Evolutionary conservation across 2,329 filamentous ascomycete species (phyloP), one percentile per base, ranked within the genome.

Genomic region (Venturia nashicola): DNA sequence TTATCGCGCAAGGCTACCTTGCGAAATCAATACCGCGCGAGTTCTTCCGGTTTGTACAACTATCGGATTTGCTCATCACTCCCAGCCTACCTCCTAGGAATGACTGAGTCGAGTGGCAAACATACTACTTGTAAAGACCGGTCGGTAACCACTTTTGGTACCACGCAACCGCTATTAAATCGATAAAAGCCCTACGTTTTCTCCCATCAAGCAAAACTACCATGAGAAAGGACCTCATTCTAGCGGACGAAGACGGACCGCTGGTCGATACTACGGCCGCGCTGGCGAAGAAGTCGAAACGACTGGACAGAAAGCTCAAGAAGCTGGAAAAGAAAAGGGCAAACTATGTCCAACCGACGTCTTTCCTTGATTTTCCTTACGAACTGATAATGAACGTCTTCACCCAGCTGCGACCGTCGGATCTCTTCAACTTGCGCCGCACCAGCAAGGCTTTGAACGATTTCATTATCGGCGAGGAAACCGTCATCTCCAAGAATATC

Each of bases 361-460:
- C 68, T 23, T 70, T 83, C 12, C 67, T 79, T 27, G 76, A 79
- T 65, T 74, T 85, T 0, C 83, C 83, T 0, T 77, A 78, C 18
- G 83, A 85, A 69, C 71, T 85, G 1, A 65, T 84, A 3, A 70
- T 81, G 36, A 74, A 78, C 44, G 76, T 83, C 18, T 65, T 85
- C 1, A 68, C 71, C n/a, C 69, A 76, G 20, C 72, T 83, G 9
- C 72, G 67, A 0, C 82, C 83, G 0, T 80, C 77, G 71, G 82
- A 85, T 54, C 67, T 85, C 23, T 76, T 82, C 67, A 73, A 68
- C 1, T 72, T 84, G 2, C 71, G 73, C 36, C 74, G 75, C 23
- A 74, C 80, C 14, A 80, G 74, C 70, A 75, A 70, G 32, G 66
- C 73, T 12, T 76, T 81, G 9, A 72, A 72, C 5, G 46, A 69